Evolutionary conservation across 257 asterid species (phyloP), one percentile per base, ranked within the genome.

Genomic region (Penstemon newberryi): DNA sequence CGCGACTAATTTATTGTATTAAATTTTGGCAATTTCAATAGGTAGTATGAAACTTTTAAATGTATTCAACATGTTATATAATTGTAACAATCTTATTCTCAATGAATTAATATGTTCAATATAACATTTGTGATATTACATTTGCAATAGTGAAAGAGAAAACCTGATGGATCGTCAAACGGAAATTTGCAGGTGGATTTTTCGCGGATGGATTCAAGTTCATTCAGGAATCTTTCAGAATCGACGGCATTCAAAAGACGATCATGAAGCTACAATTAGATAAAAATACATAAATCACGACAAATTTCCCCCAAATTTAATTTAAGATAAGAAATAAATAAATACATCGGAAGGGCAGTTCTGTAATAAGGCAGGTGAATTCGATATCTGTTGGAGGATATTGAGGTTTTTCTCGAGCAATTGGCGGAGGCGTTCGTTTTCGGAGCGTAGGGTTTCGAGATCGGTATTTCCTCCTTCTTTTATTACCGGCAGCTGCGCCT

Each of bases 341-440:
- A 81, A 56, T 79, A 86, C 97, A 90, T 92, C 93, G 25, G 87
- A 58, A 3, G 98, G 96, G 76, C 92, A 89, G 72, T 85, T 63
- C 46, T 71, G 84, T 55, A 79, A 50, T 45, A 83, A 59, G 37
- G 79, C 50, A 63, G 92, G 77, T n/a, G 95, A 82, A 39, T 50
- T 70, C 42, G 96, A 78, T 40, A 88, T 80, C 67, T 79, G 78
- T 5, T 78, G 81, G 7, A 93, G 83, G 60, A 90, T 88, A 66
- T 75, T 70, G 55, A 93, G 84, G 78, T 90, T 93, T 43, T 82
- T 82, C 83, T 93, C 85, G n/a, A 93, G 91, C 79, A 87, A 67
- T 41, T 70, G 69, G 43, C 87, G 87, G 42, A 93, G 91, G 58
- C 92, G 87, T 52, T 70, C 84, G 66, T 88, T 93, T 72, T 88